These are phyloP conservation scores for Brassica nigra DNA, from an alignment of 345 rosid species.

Conservation along the genomic window DNA sequence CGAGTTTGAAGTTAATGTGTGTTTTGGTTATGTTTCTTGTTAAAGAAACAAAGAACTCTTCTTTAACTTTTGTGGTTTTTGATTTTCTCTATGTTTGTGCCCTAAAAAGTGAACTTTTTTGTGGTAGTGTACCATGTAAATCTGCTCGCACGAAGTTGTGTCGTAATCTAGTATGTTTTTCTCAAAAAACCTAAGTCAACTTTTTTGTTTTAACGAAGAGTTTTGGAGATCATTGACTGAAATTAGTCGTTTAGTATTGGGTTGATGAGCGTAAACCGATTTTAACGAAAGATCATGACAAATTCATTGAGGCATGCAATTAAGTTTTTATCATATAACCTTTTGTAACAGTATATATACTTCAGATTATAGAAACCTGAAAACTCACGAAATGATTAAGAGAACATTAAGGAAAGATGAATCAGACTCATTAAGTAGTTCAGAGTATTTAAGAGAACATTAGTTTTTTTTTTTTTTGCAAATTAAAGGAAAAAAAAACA, in stretches of 20 bases:
- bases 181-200: not conserved
- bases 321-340: not conserved
- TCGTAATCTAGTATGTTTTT: constrained; percentile 33
- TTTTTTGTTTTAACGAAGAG: not conserved
- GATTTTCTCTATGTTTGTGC: constrained; percentile 28
- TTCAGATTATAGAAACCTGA: not conserved
- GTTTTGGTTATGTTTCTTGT: constrained; percentile 35
- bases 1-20: constrained; percentile 29
- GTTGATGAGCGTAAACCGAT: not conserved
- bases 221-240: not conserved
- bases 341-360: too few species aligned
- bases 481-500: not conserved
- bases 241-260: not conserved
- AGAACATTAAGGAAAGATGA: not conserved
- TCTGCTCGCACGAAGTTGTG: constrained; percentile 38
- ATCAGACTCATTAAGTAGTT: not conserved
- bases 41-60: constrained; percentile 32
- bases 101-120: constrained; percentile 28
- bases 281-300: not conserved
- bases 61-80: not conserved
- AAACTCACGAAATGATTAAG: not conserved
- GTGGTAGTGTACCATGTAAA: constrained; percentile 37
- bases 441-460: not conserved
- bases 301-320: too few species aligned
- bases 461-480: not conserved